Conservation (phyloP, 345 rosid genomes). For the Eucalyptus pauciflora region DNA sequence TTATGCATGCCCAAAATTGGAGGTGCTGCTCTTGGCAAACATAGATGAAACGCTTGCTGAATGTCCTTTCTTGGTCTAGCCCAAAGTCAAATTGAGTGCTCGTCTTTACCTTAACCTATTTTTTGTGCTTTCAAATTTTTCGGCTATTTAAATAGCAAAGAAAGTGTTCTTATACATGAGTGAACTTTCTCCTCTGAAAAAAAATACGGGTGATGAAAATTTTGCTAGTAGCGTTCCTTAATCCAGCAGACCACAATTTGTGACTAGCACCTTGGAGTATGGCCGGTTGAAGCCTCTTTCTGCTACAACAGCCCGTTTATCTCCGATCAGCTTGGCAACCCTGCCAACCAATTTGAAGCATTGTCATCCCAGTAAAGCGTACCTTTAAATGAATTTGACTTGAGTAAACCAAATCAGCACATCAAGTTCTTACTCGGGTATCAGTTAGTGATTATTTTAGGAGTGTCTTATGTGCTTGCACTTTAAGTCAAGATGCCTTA, state of each 20-base stretch:
- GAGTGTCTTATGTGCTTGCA: background rate
- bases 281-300: constrained; percentile 91
- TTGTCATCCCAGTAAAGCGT: background rate
- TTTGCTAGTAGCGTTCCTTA: background rate
- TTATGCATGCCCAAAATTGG: background rate
- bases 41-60: background rate
- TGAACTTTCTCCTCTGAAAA: background rate
- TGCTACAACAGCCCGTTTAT: constrained; percentile 84
- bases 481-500: background rate
- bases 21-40: background rate
- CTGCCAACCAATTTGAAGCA: constrained; percentile 17
- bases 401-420: background rate
- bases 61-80: background rate
- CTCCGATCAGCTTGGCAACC: constrained; percentile 82
- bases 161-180: background rate
- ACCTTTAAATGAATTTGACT: background rate
- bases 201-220: background rate
- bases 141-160: background rate
- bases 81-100: background rate
- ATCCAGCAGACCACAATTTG: constrained; percentile 61
- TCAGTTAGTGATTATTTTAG: background rate
- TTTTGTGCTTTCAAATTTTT: background rate
- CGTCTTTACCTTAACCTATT: background rate
- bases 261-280: constrained; percentile 61
- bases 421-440: background rate